These are phyloP conservation scores for Herpotrichia juniperi DNA, from an alignment of 2,329 filamentous ascomycete genomes.

Conservation along the genomic window DNA sequence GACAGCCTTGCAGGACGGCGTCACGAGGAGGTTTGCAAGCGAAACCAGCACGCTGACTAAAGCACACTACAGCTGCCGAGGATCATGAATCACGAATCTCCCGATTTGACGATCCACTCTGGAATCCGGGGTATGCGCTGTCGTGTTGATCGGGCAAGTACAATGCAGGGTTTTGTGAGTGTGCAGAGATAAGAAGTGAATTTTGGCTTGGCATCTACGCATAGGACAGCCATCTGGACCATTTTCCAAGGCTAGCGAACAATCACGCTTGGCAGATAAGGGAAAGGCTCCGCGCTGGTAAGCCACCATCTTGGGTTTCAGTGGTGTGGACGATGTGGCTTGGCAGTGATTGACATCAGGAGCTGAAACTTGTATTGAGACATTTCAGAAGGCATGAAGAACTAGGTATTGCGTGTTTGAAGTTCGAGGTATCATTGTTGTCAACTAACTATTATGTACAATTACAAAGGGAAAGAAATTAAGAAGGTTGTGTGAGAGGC, in stretches of 20 bases:
- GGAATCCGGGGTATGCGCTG: not conserved
- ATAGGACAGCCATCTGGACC: not conserved
- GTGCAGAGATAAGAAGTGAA: slow-evolving; percentile 4
- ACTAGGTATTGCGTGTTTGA: not conserved
- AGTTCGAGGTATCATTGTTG: slow-evolving; percentile 9
- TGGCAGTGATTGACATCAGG: slow-evolving; percentile 2
- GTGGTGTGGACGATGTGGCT: not conserved
- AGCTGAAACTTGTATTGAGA: slow-evolving; percentile 5
- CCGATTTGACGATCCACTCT: not conserved
- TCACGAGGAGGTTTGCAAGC: too few species aligned
- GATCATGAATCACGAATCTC: not conserved
- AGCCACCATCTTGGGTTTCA: not conserved
- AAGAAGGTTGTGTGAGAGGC: slow-evolving; percentile 3
- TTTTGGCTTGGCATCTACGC: slow-evolving; percentile 1
- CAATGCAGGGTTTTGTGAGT: not conserved
- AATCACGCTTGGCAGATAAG: slow-evolving; percentile 25
- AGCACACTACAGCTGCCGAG: too few species aligned
- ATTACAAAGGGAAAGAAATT: slow-evolving; percentile 11
- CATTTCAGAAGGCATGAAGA: not conserved
- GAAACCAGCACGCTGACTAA: too few species aligned
- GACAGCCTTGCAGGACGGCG: too few species aligned
- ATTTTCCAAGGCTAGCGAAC: not conserved
- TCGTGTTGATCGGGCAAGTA: not conserved
- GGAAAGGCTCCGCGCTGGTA: not conserved
- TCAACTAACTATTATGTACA: slow-evolving; percentile 24